Evolutionary conservation across 257 asterid species (phyloP).

Genomic region (Nicotiana knightiana): DNA sequence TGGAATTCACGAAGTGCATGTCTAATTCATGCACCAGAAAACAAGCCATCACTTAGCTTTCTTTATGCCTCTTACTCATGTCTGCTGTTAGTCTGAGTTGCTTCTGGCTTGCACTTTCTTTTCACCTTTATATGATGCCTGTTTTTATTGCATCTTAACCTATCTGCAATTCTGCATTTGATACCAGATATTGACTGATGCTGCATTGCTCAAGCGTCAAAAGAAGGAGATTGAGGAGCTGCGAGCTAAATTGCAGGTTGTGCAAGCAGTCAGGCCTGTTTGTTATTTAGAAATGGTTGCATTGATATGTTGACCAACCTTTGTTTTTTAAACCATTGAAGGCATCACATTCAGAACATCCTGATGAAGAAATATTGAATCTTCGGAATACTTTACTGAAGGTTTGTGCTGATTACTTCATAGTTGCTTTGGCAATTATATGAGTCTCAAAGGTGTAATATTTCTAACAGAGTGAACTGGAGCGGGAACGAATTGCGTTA

Average conservation of each 20-base stretch:
- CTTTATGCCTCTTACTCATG: background rate
- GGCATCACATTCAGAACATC: slow-evolving; percentile 89
- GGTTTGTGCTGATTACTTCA: slow-evolving; percentile 37
- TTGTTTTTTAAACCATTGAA: slow-evolving; percentile 24
- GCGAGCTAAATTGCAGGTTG: slow-evolving; percentile 82
- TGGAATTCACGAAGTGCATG: slow-evolving; percentile 4
- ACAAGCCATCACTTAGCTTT: background rate
- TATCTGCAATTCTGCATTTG: slow-evolving; percentile 11
- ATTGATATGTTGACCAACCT: slow-evolving; percentile 21
- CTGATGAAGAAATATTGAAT: slow-evolving; percentile 71
- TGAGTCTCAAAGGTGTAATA: background rate
- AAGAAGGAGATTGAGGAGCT: slow-evolving; percentile 95
- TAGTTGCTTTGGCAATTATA: background rate
- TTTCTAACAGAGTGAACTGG: slow-evolving; percentile 69
- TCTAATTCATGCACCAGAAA: background rate
- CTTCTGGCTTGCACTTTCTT: slow-evolving; percentile 6
- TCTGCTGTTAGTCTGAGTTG: background rate
- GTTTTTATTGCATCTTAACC: slow-evolving; percentile 2
- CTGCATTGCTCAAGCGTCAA: slow-evolving; percentile 96
- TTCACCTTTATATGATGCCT: background rate
- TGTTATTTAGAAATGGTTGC: slow-evolving; percentile 13
- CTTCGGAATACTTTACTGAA: slow-evolving; percentile 88
- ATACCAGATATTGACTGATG: slow-evolving; percentile 84
- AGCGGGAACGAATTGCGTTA: slow-evolving; percentile 92
- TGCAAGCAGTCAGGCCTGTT: slow-evolving; percentile 8